Conservation (phyloP, 495 filamentous ascomycete species). For the Penicillium desertorum region DNA sequence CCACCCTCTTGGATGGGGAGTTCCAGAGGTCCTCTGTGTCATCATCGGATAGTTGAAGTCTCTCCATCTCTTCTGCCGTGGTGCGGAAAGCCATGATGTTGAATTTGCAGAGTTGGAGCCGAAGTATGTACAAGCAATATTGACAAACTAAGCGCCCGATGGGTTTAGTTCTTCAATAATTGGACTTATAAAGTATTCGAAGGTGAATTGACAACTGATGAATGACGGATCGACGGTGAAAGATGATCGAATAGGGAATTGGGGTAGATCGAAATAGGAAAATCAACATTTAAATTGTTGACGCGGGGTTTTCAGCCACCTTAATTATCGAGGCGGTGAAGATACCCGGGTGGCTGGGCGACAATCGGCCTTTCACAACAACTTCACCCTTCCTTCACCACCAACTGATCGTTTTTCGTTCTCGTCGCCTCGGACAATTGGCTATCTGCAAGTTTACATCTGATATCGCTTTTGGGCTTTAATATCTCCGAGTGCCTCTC, state of each 20-base stretch:
- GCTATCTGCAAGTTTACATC: slow-evolving; percentile 3
- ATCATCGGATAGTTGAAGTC: slow-evolving; percentile 58
- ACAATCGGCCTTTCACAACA: slow-evolving; percentile 23
- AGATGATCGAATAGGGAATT: not conserved
- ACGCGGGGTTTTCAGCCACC: slow-evolving; percentile 24
- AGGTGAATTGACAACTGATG: not conserved
- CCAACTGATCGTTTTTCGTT: slow-evolving; percentile 10
- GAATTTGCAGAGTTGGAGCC: not conserved
- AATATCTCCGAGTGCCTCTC: not conserved
- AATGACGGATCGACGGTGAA: not conserved
- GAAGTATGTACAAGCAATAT: slow-evolving; percentile 7
- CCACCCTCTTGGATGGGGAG: slow-evolving; percentile 59
- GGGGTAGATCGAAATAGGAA: slow-evolving; percentile 15
- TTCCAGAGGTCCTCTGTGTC: slow-evolving; percentile 72
- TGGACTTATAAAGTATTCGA: not conserved
- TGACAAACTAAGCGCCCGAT: no score
- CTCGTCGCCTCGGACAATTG: slow-evolving; percentile 4
- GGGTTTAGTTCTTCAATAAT: not conserved
- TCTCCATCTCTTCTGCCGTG: slow-evolving; percentile 47
- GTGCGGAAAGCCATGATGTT: slow-evolving; percentile 40
- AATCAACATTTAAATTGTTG: slow-evolving; percentile 23
- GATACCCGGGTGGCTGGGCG: slow-evolving; percentile 23
- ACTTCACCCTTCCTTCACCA: slow-evolving; percentile 26
- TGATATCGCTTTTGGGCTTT: not conserved
- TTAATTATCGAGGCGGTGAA: slow-evolving; percentile 21